Percentiles rank a stretch among this genome's conserved stretches.
phyloP scores from a whole-genome alignment of 495 filamentous ascomycete species.

The Penicillium ucsense region DNA sequence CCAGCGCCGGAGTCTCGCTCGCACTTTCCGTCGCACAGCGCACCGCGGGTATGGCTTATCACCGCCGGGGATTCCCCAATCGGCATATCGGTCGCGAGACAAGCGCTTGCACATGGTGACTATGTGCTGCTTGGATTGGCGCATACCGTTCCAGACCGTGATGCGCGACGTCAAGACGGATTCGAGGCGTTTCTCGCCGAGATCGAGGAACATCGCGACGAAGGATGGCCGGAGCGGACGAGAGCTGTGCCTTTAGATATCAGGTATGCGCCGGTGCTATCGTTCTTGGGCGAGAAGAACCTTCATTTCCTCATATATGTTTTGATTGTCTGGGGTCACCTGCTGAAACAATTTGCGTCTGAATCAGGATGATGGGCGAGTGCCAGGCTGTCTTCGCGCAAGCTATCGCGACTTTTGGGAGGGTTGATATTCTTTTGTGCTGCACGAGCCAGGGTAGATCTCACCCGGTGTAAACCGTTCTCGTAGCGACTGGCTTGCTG shows the following conservation, averaged over 20 bases:
- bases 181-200: constrained; percentile 50
- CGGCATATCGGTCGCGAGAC: constrained; percentile 58
- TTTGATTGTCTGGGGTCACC: too few relatives aligned
- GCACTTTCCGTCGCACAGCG: constrained; percentile 48
- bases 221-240: constrained; percentile 37
- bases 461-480: background rate
- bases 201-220: constrained; percentile 53
- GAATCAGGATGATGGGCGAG: constrained; percentile 34
- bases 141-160: constrained; percentile 37
- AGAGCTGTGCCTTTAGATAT: constrained; percentile 40
- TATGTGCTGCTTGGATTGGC: constrained; percentile 70
- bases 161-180: constrained; percentile 37
- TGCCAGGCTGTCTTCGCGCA: constrained; percentile 82
- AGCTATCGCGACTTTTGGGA: constrained; percentile 71
- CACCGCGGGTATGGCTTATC: constrained; percentile 74
- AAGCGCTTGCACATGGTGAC: constrained; percentile 77
- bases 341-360: background rate
- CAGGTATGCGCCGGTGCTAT: constrained; percentile 27
- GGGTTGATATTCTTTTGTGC: constrained; percentile 80
- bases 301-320: background rate
- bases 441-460: constrained; percentile 70
- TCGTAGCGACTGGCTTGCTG: background rate
- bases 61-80: constrained; percentile 78
- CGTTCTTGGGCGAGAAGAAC: background rate
- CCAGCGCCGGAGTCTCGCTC: constrained; percentile 32